Percentiles rank a stretch among this genome's conserved stretches.
phyloP scores from a whole-genome alignment of 169 alveolate genomes.

The Eimeria sp. region DNA sequence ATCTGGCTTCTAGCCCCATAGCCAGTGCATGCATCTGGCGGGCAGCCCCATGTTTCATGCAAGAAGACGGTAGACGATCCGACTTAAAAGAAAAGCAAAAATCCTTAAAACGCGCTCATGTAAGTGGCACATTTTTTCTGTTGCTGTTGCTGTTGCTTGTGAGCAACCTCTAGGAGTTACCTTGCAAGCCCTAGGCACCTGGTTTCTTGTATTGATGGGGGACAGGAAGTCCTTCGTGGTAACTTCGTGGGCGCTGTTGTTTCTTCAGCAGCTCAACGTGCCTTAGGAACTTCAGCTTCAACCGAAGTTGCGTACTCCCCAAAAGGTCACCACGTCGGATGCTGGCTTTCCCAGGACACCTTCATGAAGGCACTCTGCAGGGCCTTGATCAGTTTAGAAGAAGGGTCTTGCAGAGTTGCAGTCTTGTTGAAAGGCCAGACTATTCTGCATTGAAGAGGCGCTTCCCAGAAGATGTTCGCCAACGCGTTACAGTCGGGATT shows the following conservation, averaged over 20 bases:
- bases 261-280: neutral
- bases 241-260: neutral
- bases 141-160: neutral
- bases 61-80: neutral
- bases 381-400: constrained; percentile 9
- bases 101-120: neutral
- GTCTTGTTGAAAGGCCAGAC: neutral
- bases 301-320: constrained; percentile 27
- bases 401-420: constrained; percentile 24
- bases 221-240: neutral
- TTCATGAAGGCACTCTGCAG: neutral
- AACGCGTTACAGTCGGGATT: constrained; percentile 97
- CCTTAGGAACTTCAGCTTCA: neutral
- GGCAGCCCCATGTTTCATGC: constrained; percentile 54
- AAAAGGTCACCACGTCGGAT: neutral
- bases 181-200: no score
- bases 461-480: constrained; percentile 92
- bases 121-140: neutral
- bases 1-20: constrained; percentile 48
- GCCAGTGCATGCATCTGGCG: constrained; percentile 60
- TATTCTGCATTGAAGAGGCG: neutral
- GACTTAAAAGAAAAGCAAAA: neutral
- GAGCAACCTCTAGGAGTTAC: neutral
- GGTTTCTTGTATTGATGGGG: neutral
- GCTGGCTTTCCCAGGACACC: constrained; percentile 1